phyloP scores from a whole-genome alignment of 768 basidiomycete genomes.

The Lyophyllum decastes region DNA sequence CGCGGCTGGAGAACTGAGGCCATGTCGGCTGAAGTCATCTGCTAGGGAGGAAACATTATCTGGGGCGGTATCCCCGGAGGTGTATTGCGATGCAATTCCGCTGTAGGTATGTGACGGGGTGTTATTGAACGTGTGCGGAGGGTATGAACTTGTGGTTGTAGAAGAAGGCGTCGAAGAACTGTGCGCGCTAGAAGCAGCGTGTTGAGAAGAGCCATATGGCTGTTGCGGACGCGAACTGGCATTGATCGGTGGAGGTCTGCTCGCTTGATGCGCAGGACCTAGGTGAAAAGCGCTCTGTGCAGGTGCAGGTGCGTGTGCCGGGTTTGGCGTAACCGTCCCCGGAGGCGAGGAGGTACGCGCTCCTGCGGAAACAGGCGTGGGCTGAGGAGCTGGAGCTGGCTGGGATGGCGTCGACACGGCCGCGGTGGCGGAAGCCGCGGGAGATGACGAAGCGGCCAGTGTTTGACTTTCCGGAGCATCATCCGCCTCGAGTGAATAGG shows the following conservation, averaged over 20 bases:
- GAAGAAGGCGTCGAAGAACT: neutral
- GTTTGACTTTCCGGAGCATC: slow-evolving; percentile 19
- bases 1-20: slow-evolving; percentile 27
- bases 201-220: slow-evolving; percentile 1
- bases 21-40: slow-evolving; percentile 39
- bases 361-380: slow-evolving; percentile 1
- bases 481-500: slow-evolving; percentile 60
- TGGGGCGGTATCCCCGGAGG: slow-evolving; percentile 7
- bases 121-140: neutral
- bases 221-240: slow-evolving; percentile 17
- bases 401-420: slow-evolving; percentile 4
- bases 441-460: neutral
- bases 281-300: neutral
- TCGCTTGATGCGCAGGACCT: slow-evolving; percentile 7
- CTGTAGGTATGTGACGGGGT: neutral
- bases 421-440: slow-evolving; percentile 1
- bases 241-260: slow-evolving; percentile 16
- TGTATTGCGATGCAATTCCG: neutral
- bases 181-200: neutral
- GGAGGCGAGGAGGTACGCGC: slow-evolving; percentile 1
- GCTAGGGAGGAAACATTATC: slow-evolving; percentile 32
- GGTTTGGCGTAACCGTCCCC: slow-evolving; percentile 3
- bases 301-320: neutral
- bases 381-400: neutral
- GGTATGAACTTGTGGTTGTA: slow-evolving; percentile 2